These are phyloP conservation scores for Russula emetica DNA, from an alignment of 768 basidiomycete species.

Conservation along the genomic window DNA sequence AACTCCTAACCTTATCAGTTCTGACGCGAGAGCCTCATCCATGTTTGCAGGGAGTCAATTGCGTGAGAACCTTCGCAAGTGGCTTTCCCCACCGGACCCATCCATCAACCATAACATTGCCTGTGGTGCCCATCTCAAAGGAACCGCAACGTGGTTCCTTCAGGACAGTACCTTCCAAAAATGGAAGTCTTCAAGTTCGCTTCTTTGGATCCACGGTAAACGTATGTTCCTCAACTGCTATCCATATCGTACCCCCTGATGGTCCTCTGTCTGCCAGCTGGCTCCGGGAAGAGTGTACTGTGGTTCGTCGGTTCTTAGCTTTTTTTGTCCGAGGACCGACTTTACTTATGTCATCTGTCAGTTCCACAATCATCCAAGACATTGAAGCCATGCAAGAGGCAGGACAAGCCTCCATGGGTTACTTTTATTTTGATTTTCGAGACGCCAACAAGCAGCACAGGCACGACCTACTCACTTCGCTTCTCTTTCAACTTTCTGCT, in stretches of 20 bases:
- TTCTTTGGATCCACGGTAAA: not conserved
- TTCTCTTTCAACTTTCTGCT: not conserved
- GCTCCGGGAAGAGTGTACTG: not conserved
- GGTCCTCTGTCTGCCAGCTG: not conserved
- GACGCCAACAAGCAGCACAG: not conserved
- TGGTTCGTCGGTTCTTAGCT: not conserved
- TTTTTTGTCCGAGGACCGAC: not conserved
- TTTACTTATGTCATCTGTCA: not conserved
- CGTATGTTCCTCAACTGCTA: not conserved
- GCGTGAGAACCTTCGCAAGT: not conserved
- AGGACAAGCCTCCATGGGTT: not conserved
- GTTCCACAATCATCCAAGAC: not conserved
- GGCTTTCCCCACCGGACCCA: constrained; percentile 1
- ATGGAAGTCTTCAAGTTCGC: not conserved
- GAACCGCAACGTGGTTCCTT: not conserved
- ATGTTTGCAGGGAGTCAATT: not conserved
- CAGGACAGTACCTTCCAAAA: not conserved
- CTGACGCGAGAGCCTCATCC: not conserved
- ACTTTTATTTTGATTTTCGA: not conserved
- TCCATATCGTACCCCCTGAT: not conserved
- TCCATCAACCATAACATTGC: not conserved
- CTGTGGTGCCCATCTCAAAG: not conserved
- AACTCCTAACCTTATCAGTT: not conserved
- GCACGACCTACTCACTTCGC: not conserved
- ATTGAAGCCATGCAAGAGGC: not conserved